phyloP scores from a whole-genome alignment of 306 rosid genomes.

The Vigna hirtella region DNA sequence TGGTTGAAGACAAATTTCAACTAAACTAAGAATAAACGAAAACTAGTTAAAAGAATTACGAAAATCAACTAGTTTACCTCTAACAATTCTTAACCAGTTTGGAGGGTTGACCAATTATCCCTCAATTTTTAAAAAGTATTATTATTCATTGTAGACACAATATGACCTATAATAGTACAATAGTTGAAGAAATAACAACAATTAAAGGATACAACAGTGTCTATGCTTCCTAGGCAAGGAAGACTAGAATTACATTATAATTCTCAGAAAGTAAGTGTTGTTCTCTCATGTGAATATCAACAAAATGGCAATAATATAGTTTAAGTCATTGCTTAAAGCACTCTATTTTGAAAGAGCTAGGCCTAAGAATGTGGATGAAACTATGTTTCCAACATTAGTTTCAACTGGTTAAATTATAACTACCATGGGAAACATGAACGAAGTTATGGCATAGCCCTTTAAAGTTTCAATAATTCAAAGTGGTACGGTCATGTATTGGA shows the following conservation, averaged over 20 bases:
- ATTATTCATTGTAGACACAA: neutral
- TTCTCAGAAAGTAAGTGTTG: neutral
- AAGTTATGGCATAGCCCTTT: neutral
- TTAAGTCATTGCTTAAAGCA: neutral
- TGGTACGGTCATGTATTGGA: slow-evolving; percentile 1
- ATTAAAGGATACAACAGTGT: slow-evolving; percentile 6
- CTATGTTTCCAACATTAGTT: neutral
- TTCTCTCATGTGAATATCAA: neutral
- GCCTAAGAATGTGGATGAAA: neutral
- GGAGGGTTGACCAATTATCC: neutral
- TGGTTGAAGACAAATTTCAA: neutral
- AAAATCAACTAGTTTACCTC: neutral
- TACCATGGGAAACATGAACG: too few species aligned
- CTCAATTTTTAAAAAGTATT: neutral
- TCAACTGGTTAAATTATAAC: neutral
- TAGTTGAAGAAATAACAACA: neutral
- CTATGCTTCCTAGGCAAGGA: neutral
- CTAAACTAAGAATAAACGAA: neutral
- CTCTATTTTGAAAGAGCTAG: neutral
- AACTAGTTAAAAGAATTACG: neutral
- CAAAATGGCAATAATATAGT: neutral
- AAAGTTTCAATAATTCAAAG: slow-evolving; percentile 1
- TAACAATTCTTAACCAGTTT: neutral
- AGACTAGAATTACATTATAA: neutral
- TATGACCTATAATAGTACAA: neutral